Conservation (phyloP, 2,329 filamentous ascomycete species). For the Grosmannia clavigera region DNA sequence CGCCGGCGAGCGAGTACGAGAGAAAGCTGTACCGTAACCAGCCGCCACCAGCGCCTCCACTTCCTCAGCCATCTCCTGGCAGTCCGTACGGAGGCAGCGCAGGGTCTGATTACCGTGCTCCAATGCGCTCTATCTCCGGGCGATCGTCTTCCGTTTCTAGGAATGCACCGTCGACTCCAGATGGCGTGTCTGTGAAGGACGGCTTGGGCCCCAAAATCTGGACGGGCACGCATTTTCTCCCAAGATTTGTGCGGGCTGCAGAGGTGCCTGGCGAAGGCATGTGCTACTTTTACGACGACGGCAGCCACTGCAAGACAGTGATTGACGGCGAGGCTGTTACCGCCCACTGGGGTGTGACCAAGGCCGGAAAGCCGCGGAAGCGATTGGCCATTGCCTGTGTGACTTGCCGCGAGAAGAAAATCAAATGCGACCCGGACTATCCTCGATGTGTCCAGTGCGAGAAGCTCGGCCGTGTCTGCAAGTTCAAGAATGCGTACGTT, state of each 20-base stretch:
- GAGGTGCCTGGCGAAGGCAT: conserved; percentile 66
- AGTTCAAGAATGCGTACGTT: conserved; percentile 74
- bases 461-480: conserved; percentile 77
- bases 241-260: conserved; percentile 49
- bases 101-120: not conserved
- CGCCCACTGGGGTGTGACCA: conserved; percentile 86
- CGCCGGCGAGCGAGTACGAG: not conserved
- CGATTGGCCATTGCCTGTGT: conserved; percentile 84
- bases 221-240: conserved; percentile 55
- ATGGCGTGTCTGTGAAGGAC: conserved; percentile 41
- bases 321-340: conserved; percentile 83
- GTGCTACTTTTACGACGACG: conserved; percentile 81
- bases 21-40: not conserved
- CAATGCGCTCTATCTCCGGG: not conserved
- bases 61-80: not conserved
- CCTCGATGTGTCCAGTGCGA: conserved; percentile 85
- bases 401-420: conserved; percentile 92
- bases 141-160: not conserved
- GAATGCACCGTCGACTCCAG: conserved; percentile 18
- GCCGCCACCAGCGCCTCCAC: not conserved
- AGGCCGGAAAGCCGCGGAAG: conserved; percentile 87
- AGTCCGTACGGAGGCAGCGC: not conserved
- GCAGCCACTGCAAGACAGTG: conserved; percentile 66
- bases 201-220: conserved; percentile 55
- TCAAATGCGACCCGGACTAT: conserved; percentile 85